Evolutionary conservation across 78 protist genomes (phyloP), one percentile per base, ranked within the genome.

Genomic region (Diacronema lutheri): DNA sequence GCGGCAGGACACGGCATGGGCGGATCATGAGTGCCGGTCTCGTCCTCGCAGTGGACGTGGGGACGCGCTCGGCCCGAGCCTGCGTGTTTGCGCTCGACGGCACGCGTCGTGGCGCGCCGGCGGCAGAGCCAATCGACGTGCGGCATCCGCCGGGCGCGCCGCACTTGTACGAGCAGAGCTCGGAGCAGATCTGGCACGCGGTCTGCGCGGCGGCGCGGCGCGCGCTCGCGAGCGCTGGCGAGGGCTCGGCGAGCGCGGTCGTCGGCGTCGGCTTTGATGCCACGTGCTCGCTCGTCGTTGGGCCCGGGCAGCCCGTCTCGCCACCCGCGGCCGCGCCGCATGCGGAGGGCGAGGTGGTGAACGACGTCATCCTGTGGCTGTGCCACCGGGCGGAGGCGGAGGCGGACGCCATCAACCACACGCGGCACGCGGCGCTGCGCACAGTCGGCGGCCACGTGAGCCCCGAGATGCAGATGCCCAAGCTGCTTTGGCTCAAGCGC

Each of bases 391-490:
- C 90, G n/a, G 4, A 5, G 6, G 37, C 1, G 13, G 38, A 86
- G 71, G 84, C 92, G 29, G 84, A 31, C 19, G 58, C 5, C n/a
- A 73, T 89, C 58, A 89, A 89, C 72, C 26, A 13, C 4, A 13
- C 46, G 31, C 64, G 56, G 23, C 85, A 89, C 57, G 50, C 40
- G 11, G n/a, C 29, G 11, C 88, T 89, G 13, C 26, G n/a, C 1
- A 88, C 37, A 26, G 90, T 89, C 14, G 92, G 92, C 50, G 92
- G 88, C 21, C 26, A 31, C 5, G 20, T 89, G 5, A 60, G 81
- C 4, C 90, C 90, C 23, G 92, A 89, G 33, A 89, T 89, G 92
- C 66, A 71, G 44, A 4, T 77, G 37, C 78, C 89, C 10, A 89
- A 89, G 81, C 31, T 89, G 61, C 86, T 87, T 12, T 89, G 92